A percentile compares a stretch with the other conserved stretches of the same genome.
Conservation (phyloP, 2,329 filamentous ascomycete genomes). For the Aspergillus ibericus region DNA sequence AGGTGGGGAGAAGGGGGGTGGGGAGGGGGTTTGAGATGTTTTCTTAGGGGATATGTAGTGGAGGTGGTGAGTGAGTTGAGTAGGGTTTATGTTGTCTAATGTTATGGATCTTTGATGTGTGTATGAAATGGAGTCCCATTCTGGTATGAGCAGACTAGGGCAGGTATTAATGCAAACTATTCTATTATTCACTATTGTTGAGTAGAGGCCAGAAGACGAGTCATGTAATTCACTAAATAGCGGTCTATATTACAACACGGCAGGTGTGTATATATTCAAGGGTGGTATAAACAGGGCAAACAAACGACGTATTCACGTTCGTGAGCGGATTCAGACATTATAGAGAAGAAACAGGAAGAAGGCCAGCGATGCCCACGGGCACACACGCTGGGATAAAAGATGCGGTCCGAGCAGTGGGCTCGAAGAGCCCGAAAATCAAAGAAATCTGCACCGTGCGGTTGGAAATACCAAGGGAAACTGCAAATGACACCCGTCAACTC, state of each 20-base stretch:
- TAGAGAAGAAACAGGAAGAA: neutral
- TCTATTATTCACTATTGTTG: too few species aligned
- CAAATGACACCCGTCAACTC: neutral
- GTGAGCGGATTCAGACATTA: constrained; percentile 2
- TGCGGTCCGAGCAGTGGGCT: neutral
- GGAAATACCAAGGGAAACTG: neutral
- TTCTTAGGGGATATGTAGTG: too few species aligned
- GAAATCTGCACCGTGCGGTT: neutral
- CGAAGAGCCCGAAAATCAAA: neutral
- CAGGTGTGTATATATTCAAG: neutral
- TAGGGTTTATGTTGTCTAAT: too few species aligned
- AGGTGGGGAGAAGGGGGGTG: neutral
- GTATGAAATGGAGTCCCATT: too few species aligned
- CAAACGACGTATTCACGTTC: neutral
- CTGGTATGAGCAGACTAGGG: too few species aligned
- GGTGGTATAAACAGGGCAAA: neutral
- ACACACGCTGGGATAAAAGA: neutral
- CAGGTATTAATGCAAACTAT: too few species aligned
- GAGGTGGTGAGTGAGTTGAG: too few species aligned
- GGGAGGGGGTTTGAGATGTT: neutral
- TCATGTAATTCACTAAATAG: neutral
- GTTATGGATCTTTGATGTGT: too few species aligned
- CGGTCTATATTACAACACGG: constrained; percentile 4
- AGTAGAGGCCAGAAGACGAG: neutral
- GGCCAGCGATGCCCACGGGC: neutral